Percentiles rank a stretch among this genome's conserved stretches.
Conservation (phyloP, 2,329 filamentous ascomycete genomes). For the Fusarium chuoi region DNA sequence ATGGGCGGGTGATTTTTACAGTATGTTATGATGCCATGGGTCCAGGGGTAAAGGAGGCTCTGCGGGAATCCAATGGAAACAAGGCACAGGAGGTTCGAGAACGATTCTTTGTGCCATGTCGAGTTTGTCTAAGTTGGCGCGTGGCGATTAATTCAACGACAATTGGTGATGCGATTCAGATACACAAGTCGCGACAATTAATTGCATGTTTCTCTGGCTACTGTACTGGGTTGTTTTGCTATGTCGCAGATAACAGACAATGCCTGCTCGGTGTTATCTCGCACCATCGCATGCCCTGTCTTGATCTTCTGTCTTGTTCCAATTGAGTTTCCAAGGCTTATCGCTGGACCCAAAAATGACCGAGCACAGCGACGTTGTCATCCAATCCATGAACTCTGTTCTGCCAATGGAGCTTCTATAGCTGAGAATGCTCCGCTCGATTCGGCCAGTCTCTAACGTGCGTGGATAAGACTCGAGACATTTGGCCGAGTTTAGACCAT, state of each 20-base stretch:
- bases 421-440: conserved; percentile 14
- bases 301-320: conserved; percentile 8
- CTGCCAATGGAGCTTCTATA: conserved; percentile 5
- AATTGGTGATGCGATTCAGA: background rate
- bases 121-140: background rate
- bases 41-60: conserved; percentile 25
- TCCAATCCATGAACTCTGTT: conserved; percentile 10
- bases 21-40: background rate
- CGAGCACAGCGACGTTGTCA: conserved; percentile 3
- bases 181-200: background rate
- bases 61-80: conserved; percentile 18
- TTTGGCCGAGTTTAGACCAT: conserved; percentile 32
- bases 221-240: background rate
- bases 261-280: conserved; percentile 24
- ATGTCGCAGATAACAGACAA: conserved; percentile 4
- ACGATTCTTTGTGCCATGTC: background rate
- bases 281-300: conserved; percentile 4
- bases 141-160: background rate
- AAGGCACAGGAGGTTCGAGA: background rate
- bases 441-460: conserved; percentile 15
- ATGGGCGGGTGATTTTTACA: background rate
- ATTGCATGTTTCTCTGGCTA: background rate
- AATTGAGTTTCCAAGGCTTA: conserved; percentile 27
- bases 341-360: conserved; percentile 14
- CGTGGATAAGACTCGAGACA: conserved; percentile 21